Conservation (phyloP, 2,329 filamentous ascomycete species). For the Aspergillus udagawae region DNA sequence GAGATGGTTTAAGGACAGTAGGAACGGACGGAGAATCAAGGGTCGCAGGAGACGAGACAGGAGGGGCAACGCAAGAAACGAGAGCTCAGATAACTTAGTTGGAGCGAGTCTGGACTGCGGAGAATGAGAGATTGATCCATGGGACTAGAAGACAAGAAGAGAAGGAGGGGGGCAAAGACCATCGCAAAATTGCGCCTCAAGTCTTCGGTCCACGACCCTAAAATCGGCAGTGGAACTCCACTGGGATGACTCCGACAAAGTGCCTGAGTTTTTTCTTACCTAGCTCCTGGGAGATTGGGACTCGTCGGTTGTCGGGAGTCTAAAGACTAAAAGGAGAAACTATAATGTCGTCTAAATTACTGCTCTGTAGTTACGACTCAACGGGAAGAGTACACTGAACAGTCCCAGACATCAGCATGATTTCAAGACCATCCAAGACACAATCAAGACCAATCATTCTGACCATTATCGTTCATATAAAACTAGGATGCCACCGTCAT, state of each 20-base stretch:
- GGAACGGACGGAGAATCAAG: background rate
- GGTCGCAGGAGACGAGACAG: constrained; percentile 6
- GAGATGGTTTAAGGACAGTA: background rate
- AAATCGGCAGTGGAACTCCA: constrained; percentile 6
- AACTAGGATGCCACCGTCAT: background rate
- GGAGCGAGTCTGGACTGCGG: background rate
- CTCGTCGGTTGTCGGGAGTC: background rate
- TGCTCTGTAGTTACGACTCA: background rate
- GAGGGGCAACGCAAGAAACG: background rate
- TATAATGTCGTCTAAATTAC: background rate
- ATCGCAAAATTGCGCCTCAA: constrained; percentile 5
- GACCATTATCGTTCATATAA: background rate
- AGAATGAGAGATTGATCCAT: constrained; percentile 2
- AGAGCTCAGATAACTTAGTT: background rate
- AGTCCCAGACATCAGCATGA: background rate
- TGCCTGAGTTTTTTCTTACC: background rate
- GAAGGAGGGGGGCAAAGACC: constrained; percentile 12
- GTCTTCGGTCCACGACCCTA: constrained; percentile 13
- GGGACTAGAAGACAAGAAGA: constrained; percentile 6
- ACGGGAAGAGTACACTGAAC: background rate
- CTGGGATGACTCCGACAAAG: constrained; percentile 6
- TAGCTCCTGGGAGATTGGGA: background rate
- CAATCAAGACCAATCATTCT: background rate
- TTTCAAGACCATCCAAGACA: background rate
- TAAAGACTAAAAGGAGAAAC: background rate